Evolutionary conservation across 1,284 basidiomycete genomes (phyloP).

Genomic region (Pterulicium gracile): DNA sequence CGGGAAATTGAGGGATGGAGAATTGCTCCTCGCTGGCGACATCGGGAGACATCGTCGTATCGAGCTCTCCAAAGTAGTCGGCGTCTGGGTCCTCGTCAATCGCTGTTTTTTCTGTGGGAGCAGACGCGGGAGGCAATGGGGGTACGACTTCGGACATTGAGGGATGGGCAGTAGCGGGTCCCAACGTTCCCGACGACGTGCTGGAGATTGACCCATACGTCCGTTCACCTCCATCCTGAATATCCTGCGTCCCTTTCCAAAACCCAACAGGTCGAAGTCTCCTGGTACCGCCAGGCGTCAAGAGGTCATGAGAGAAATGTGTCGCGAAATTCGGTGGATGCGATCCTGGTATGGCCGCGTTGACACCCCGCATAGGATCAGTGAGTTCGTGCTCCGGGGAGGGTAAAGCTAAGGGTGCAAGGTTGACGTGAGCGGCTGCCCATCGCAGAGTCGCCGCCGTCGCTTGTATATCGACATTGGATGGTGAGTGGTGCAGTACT

Average conservation of each 20-base stretch:
- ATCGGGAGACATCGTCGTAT: background rate
- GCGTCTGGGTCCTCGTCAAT: background rate
- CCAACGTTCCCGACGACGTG: background rate
- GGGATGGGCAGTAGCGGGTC: constrained; percentile 10
- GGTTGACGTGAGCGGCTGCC: constrained; percentile 64
- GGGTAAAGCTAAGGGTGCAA: constrained; percentile 72
- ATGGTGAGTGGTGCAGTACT: constrained; percentile 15
- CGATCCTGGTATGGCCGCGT: constrained; percentile 55
- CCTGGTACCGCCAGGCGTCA: constrained; percentile 39
- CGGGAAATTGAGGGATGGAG: background rate
- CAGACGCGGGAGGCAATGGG: constrained; percentile 10
- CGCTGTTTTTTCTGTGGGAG: background rate
- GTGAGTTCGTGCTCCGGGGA: constrained; percentile 81
- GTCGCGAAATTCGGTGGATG: constrained; percentile 27
- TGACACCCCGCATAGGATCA: constrained; percentile 71
- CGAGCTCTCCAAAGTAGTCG: constrained; percentile 4
- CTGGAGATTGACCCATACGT: constrained; percentile 13
- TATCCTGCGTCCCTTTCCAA: constrained; percentile 55
- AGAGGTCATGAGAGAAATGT: constrained; percentile 17
- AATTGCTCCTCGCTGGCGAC: background rate
- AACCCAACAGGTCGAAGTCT: constrained; percentile 53
- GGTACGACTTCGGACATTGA: background rate
- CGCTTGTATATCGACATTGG: constrained; percentile 45
- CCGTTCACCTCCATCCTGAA: constrained; percentile 21
- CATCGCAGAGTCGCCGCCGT: constrained; percentile 78